These are phyloP conservation scores for Cladophialophora yegresii DNA, from an alignment of 2,329 filamentous ascomycete species.

Conservation along the genomic window DNA sequence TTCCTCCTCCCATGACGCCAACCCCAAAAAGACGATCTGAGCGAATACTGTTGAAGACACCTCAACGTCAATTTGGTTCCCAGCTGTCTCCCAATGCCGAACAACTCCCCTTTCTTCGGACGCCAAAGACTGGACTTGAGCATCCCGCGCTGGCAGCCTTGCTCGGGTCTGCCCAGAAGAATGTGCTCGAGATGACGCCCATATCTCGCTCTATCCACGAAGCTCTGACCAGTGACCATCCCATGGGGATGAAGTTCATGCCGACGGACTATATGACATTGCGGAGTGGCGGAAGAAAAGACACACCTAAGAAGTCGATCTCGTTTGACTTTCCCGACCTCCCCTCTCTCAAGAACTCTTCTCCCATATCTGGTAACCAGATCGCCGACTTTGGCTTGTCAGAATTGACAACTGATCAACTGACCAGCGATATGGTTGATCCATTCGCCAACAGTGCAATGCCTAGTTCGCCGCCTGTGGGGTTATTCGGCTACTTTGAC, in stretches of 20 bases:
- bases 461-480: constrained; percentile 50
- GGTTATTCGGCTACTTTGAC: constrained; percentile 37
- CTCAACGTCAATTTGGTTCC: constrained; percentile 33
- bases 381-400: constrained; percentile 30
- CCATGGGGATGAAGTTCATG: constrained; percentile 12
- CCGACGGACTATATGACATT: constrained; percentile 14
- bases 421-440: constrained; percentile 43
- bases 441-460: constrained; percentile 50
- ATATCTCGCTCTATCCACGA: constrained; percentile 35
- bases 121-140: constrained; percentile 29
- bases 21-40: constrained; percentile 37
- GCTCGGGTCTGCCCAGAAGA: constrained; percentile 29
- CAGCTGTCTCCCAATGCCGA: constrained; percentile 41
- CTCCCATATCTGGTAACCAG: constrained; percentile 30
- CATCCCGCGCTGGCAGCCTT: constrained; percentile 30
- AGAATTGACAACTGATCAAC: constrained; percentile 34
- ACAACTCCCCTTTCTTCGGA: constrained; percentile 27
- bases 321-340: constrained; percentile 45
- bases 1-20: constrained; percentile 41
- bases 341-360: constrained; percentile 38
- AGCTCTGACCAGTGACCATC: constrained; percentile 28
- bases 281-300: constrained; percentile 48
- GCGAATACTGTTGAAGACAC: constrained; percentile 35
- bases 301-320: constrained; percentile 43
- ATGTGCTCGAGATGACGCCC: constrained; percentile 36